A percentile compares a stretch with the other conserved stretches of the same genome.
phyloP scores from a whole-genome alignment of 306 rosid genomes.

The Boehmeria nivea region DNA sequence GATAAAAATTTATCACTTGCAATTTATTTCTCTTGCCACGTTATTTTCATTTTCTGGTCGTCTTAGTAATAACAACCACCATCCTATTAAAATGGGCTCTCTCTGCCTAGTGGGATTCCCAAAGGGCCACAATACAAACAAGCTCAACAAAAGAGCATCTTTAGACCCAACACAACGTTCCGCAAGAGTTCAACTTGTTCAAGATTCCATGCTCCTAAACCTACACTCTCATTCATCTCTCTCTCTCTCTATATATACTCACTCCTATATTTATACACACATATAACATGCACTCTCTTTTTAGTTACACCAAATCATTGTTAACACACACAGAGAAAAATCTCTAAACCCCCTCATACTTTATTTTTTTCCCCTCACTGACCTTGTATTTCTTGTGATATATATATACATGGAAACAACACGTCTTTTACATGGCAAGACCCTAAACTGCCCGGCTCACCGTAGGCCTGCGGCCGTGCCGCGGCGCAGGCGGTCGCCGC shows the following conservation, averaged over 20 bases:
- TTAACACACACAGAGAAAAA: background rate
- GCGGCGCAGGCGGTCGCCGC: slow-evolving; percentile 10
- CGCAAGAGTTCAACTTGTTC: background rate
- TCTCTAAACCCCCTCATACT: background rate
- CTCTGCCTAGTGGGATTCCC: too few species aligned
- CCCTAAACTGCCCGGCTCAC: slow-evolving; percentile 18
- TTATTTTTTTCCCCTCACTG: background rate
- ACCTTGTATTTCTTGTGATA: background rate
- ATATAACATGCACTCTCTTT: too few species aligned
- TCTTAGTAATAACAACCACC: background rate
- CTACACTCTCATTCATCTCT: too few species aligned
- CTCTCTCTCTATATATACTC: too few species aligned
- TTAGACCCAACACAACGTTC: background rate
- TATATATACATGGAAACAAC: slow-evolving; percentile 76
- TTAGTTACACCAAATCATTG: too few species aligned
- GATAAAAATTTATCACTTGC: too few species aligned
- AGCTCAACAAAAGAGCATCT: slow-evolving; percentile 19
- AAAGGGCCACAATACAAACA: slow-evolving; percentile 7
- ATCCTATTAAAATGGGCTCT: background rate
- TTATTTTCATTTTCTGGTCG: background rate
- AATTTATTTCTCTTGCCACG: too few species aligned
- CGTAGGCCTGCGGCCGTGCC: slow-evolving; percentile 20
- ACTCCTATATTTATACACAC: too few species aligned
- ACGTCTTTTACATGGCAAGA: slow-evolving; percentile 20
- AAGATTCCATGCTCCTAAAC: slow-evolving; percentile 40